A percentile compares a stretch with the other conserved stretches of the same genome.
Conservation (phyloP, 441 rosid genomes). For the Populus trichocarpa region DNA sequence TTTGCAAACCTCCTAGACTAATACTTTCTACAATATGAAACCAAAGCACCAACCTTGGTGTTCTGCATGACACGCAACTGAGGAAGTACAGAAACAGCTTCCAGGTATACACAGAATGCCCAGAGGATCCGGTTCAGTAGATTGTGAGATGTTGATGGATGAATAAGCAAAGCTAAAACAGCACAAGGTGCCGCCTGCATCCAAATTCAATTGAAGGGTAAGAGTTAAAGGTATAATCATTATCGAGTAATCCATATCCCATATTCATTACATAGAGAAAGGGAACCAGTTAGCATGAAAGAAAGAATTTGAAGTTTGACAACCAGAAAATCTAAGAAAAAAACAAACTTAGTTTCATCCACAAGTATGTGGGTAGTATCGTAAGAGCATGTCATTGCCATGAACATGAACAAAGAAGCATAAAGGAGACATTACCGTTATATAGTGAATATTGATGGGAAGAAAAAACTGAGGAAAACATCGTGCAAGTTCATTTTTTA, state of each 20-base stretch:
- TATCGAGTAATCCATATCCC: not conserved
- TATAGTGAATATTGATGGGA: too few species aligned
- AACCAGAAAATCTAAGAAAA: not conserved
- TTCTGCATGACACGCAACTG: conserved; percentile 98
- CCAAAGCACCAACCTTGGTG: conserved; percentile 76
- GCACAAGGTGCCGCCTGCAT: conserved; percentile 82
- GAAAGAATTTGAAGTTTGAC: not conserved
- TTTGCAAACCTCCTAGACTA: conserved; percentile 4
- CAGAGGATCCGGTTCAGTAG: conserved; percentile 72
- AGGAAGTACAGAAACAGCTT: conserved; percentile 94
- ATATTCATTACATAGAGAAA: not conserved
- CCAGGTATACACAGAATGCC: conserved; percentile 94
- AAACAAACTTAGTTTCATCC: not conserved
- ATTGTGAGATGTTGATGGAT: conserved; percentile 91
- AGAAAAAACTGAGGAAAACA: too few species aligned
- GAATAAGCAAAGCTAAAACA: conserved; percentile 67
- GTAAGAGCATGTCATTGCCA: not conserved
- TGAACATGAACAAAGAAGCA: not conserved
- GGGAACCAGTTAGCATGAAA: conserved; percentile 3
- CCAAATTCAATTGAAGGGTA: conserved; percentile 19
- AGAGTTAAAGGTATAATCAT: not conserved
- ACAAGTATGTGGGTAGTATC: not conserved
- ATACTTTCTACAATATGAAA: conserved; percentile 8
- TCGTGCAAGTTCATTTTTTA: too few species aligned
- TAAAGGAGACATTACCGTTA: too few species aligned